Evolutionary conservation across 306 rosid genomes (phyloP).

Genomic region (Phaseolus lunatus): DNA sequence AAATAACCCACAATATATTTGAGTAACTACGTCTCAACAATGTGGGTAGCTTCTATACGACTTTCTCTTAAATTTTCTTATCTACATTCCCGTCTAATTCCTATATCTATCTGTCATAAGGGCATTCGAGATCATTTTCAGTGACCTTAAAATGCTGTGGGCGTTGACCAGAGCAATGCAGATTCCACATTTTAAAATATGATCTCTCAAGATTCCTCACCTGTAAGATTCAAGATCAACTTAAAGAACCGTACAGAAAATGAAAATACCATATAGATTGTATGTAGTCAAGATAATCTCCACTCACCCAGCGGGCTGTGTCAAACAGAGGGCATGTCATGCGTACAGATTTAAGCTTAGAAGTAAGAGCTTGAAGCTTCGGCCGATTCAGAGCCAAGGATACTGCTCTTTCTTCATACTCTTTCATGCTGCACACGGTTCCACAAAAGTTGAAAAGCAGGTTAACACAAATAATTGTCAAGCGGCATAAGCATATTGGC

Average conservation of each 20-base stretch:
- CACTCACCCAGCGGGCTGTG: conserved; percentile 87
- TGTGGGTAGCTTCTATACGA: conserved; percentile 33
- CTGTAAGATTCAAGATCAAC: conserved; percentile 40
- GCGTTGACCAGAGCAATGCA: conserved; percentile 64
- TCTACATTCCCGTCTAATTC: conserved; percentile 64
- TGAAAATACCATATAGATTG: background rate
- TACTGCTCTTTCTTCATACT: conserved; percentile 94
- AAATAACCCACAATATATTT: conserved; percentile 7
- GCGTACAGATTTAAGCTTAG: conserved; percentile 82
- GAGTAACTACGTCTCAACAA: conserved; percentile 35
- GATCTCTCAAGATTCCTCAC: conserved; percentile 65
- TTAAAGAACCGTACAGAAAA: background rate
- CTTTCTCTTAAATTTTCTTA: conserved; percentile 51
- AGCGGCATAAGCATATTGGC: too few species aligned
- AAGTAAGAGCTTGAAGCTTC: conserved; percentile 78
- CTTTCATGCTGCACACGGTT: conserved; percentile 68
- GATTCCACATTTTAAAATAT: conserved; percentile 65
- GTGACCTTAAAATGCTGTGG: conserved; percentile 65
- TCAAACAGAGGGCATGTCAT: conserved; percentile 93
- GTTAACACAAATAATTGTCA: background rate
- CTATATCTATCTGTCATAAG: conserved; percentile 58
- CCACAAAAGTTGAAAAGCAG: conserved; percentile 6
- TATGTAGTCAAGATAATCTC: conserved; percentile 1
- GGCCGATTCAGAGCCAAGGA: conserved; percentile 78
- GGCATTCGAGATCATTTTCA: conserved; percentile 62